Evolutionary conservation across 148 eudicot species (phyloP), one percentile per base, ranked within the genome.

Genomic region (Rhododendron ovatum): DNA sequence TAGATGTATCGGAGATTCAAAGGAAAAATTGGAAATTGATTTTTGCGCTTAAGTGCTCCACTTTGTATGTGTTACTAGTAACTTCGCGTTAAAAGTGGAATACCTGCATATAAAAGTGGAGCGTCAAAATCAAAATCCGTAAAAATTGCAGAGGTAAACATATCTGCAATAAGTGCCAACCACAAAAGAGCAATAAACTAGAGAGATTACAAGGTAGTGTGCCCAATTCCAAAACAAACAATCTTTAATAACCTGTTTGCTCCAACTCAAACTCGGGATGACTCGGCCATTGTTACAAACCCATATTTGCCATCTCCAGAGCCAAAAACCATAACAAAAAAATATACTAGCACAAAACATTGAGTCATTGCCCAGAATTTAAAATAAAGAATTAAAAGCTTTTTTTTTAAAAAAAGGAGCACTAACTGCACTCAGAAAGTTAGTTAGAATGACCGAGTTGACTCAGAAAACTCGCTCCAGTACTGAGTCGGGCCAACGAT

Each of bases 211-310:
- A 30, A 30, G 30, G 30, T 30, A 30, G 30, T 30, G 30, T 30
- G 30, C 30, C 30, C 30, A 80, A 80, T 48, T 41, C 51, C 51
- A n/a, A 20, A 67, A 67, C 74, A 67, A 71, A 71, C 76, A 71
- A 45, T 79, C 59, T 47, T 45, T n/a, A 28, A 79, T 77, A n/a
- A 53, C 67, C 41, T 20, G 61, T 67, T 82, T 22, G 37, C 48
- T 84, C 20, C 50, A 12, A 73, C 39, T 73, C 67, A 2, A 82
- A 71, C 84, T 81, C 84, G 85, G 88, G 84, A 81, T 51, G 85
- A 74, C 88, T 82, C 88, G 65, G 80, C 55, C 14, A 33, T 43
- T 65, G 82, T 81, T 71, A 71, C 39, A 59, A 47, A 30, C 84
- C 63, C 78, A 50, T 30, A 9, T 69, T 69, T 48, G 79, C 87